A percentile compares a stretch with the other conserved stretches of the same genome.
These are phyloP conservation scores for Alternaria triticimaculans DNA, from an alignment of 2,329 filamentous ascomycete species.

Conservation along the genomic window DNA sequence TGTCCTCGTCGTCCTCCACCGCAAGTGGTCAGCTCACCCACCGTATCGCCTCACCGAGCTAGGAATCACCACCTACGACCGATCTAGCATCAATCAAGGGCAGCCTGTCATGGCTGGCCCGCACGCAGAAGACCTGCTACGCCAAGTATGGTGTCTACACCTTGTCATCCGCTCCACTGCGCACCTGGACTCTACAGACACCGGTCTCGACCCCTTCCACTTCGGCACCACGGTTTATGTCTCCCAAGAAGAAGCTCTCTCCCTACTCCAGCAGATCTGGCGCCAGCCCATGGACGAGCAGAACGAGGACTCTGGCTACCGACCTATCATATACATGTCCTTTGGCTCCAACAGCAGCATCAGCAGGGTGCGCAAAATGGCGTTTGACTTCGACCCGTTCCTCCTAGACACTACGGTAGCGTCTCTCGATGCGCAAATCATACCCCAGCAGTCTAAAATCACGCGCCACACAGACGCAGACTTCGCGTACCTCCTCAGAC, in stretches of 20 bases:
- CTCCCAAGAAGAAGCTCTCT: conserved; percentile 4
- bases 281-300: conserved; percentile 18
- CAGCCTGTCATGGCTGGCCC: conserved; percentile 7
- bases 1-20: conserved; percentile 20
- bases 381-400: conserved; percentile 18
- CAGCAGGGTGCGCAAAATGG: not conserved
- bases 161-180: conserved; percentile 14
- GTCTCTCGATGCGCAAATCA: conserved; percentile 20
- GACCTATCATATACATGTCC: conserved; percentile 21
- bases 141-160: conserved; percentile 21
- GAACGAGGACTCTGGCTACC: conserved; percentile 4
- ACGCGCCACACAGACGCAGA: conserved; percentile 1
- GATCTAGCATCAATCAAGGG: not conserved
- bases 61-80: conserved; percentile 22
- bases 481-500: conserved; percentile 9
- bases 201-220: conserved; percentile 14
- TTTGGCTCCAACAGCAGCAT: conserved; percentile 14
- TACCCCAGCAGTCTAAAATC: conserved; percentile 16
- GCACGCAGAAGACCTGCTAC: conserved; percentile 21
- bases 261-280: conserved; percentile 19
- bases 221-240: conserved; percentile 23
- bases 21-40: conserved; percentile 12
- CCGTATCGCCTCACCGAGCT: conserved; percentile 22
- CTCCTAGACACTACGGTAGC: conserved; percentile 18
- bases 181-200: conserved; percentile 11